phyloP scores from a whole-genome alignment of 768 basidiomycete genomes.

The Kockovaella imperatae region DNA sequence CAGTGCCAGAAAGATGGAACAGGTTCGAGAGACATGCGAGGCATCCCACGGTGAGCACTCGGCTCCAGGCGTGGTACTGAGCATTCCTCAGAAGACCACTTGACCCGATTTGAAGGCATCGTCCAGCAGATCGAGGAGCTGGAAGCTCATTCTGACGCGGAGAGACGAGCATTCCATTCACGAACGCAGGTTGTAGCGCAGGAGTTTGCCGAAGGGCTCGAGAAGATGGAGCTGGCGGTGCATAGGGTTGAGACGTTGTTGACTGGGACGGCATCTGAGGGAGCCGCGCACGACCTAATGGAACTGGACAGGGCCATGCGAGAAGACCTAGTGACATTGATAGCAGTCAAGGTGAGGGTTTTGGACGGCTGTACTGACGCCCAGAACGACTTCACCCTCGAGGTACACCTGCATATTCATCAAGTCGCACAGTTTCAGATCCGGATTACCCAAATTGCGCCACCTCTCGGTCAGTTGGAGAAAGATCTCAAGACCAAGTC shows the following conservation, averaged over 20 bases:
- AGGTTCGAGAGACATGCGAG: constrained; percentile 34
- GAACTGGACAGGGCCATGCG: constrained; percentile 34
- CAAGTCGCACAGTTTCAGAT: constrained; percentile 74
- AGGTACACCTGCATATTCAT: constrained; percentile 56
- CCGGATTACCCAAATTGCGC: constrained; percentile 67
- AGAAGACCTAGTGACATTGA: constrained; percentile 31
- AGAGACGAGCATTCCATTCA: constrained; percentile 15
- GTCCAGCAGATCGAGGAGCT: constrained; percentile 21
- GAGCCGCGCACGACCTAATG: constrained; percentile 18
- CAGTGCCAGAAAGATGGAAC: constrained; percentile 36
- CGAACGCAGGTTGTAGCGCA: constrained; percentile 10
- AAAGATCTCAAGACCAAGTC: constrained; percentile 56
- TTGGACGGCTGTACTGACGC: background rate
- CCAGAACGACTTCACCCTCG: constrained; percentile 46
- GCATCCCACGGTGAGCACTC: constrained; percentile 25
- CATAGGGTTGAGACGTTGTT: constrained; percentile 17
- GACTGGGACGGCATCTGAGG: constrained; percentile 9
- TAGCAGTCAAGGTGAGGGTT: constrained; percentile 32
- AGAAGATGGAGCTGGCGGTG: constrained; percentile 22
- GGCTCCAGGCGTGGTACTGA: background rate
- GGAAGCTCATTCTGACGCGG: constrained; percentile 17
- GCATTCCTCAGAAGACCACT: constrained; percentile 23
- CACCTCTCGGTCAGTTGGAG: constrained; percentile 59
- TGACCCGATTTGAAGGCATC: constrained; percentile 19
- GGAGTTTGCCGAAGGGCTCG: constrained; percentile 26